Evolutionary conservation across 176 grass and related monocot genomes (phyloP).

Genomic region (Carex littledalei): DNA sequence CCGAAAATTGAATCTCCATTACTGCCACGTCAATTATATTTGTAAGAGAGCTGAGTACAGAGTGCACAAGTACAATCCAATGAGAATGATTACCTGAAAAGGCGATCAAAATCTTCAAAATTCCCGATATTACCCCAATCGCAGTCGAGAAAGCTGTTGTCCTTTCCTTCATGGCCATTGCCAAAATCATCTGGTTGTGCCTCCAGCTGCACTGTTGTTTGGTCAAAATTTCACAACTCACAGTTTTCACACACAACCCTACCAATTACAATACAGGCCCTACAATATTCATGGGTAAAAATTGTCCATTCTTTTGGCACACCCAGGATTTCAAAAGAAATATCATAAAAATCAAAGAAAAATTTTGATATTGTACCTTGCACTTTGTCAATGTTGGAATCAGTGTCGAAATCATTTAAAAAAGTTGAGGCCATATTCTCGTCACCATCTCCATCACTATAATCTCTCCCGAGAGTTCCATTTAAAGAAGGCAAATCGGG

Average conservation of each 20-base stretch:
- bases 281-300: conserved; percentile 1
- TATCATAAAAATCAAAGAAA: background rate
- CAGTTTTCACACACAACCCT: background rate
- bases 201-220: conserved; percentile 66
- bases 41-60: background rate
- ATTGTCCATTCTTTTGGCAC: background rate
- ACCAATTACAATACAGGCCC: background rate
- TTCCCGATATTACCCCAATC: conserved; percentile 84
- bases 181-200: conserved; percentile 41
- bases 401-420: conserved; percentile 58
- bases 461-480: conserved; percentile 49
- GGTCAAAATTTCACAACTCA: conserved; percentile 24
- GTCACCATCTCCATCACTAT: conserved; percentile 31
- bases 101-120: conserved; percentile 80
- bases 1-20: conserved; percentile 64
- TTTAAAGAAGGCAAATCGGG: conserved; percentile 79
- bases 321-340: background rate
- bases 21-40: conserved; percentile 38
- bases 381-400: conserved; percentile 45
- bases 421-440: conserved; percentile 46
- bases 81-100: conserved; percentile 67
- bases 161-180: conserved; percentile 56
- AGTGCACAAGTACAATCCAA: conserved; percentile 8
- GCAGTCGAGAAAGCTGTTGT: conserved; percentile 62
- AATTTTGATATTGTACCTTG: conserved; percentile 38